Evolutionary conservation across 2,329 filamentous ascomycete species (phyloP).

Genomic region (Xylariaceae sp.): DNA sequence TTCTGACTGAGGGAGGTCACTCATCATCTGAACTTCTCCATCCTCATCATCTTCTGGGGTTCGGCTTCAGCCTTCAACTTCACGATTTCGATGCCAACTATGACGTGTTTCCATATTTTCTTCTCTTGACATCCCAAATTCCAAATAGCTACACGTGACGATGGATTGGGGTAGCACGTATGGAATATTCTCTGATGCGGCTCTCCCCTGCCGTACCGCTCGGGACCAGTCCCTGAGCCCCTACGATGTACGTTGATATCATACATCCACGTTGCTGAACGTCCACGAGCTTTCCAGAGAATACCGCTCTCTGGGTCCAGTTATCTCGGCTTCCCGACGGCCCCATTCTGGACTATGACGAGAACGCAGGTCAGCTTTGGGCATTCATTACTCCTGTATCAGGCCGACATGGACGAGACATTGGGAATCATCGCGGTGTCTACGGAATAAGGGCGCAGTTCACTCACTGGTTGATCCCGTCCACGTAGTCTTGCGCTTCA

Average conservation of each 20-base stretch:
- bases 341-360: slow-evolving; percentile 40
- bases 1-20: too few relatives aligned
- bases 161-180: too few relatives aligned
- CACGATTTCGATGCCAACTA: too few relatives aligned
- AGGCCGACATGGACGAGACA: too few relatives aligned
- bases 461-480: slow-evolving; percentile 64
- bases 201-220: not conserved
- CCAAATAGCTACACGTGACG: too few relatives aligned
- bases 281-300: slow-evolving; percentile 43
- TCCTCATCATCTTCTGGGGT: too few relatives aligned
- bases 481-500: slow-evolving; percentile 72
- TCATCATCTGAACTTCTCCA: too few relatives aligned
- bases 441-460: not conserved
- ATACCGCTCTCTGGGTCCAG: slow-evolving; percentile 38
- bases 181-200: too few relatives aligned
- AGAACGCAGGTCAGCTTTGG: slow-evolving; percentile 17
- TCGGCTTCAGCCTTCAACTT: too few relatives aligned
- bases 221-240: not conserved
- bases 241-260: not conserved
- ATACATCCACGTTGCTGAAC: slow-evolving; percentile 31
- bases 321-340: slow-evolving; percentile 37
- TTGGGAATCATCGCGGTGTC: not conserved
- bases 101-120: too few relatives aligned
- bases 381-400: not conserved
- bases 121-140: too few relatives aligned